Conservation (phyloP, 2,329 filamentous ascomycete species). For the Fusarium ramigenum region DNA sequence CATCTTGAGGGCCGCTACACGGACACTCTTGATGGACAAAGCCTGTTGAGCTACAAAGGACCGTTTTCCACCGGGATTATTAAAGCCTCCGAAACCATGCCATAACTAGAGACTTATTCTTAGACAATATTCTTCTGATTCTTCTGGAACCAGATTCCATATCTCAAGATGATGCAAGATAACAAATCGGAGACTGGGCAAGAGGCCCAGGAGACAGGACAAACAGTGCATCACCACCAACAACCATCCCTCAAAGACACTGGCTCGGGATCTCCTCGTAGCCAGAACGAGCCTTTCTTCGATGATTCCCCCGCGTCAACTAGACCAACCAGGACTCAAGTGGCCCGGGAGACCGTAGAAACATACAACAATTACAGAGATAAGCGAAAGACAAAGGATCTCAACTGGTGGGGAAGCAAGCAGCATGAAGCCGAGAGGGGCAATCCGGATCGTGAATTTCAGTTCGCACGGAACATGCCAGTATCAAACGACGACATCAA, state of each 20-base stretch:
- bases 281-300: background rate
- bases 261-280: background rate
- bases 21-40: background rate
- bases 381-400: background rate
- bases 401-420: slow-evolving; percentile 7
- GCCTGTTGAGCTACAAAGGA: background rate
- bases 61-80: background rate
- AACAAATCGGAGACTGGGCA: background rate
- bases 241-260: background rate
- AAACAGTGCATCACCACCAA: background rate
- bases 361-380: background rate
- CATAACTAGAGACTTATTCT: background rate
- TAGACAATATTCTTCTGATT: background rate
- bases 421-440: background rate
- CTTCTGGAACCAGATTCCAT: background rate
- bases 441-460: slow-evolving; percentile 16
- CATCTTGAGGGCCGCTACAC: background rate
- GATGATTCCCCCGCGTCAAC: background rate
- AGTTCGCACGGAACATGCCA: slow-evolving; percentile 8
- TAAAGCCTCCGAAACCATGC: background rate
- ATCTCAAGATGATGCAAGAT: background rate
- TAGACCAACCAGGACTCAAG: background rate
- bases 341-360: background rate
- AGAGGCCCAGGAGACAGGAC: background rate
- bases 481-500: slow-evolving; percentile 6